Evolutionary conservation across 176 grass and related monocot genomes (phyloP), one percentile per base, ranked within the genome.

Genomic region (Oryza glaberrima): DNA sequence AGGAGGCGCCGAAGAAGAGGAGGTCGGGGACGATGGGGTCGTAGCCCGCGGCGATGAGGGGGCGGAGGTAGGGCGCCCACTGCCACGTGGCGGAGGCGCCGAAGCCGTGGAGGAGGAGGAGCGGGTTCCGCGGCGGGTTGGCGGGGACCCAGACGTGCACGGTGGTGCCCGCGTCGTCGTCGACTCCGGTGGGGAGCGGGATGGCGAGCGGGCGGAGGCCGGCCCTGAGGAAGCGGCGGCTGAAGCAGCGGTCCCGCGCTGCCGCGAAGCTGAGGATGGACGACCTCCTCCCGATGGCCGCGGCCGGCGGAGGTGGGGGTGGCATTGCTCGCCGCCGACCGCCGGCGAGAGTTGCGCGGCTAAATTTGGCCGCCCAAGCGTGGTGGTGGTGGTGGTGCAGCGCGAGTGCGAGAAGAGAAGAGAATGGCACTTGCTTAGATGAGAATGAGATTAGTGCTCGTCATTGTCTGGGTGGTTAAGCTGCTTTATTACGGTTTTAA

Each of bases 1-100:
- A 26, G 41, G 96, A 99, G 12, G 52, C 86, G 17, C 93, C 96
- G 67, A 99, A 99, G 86, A 99, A 99, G 90, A 99, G 68, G 81
- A 99, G 90, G 89, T 99, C 96, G 45, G 93, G 96, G 56, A 99
- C 93, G 67, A 94, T 92, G 77, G 94, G 88, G 90, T 96, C 96
- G 82, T 96, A 96, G 0, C 93, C 96, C 2, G 93, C 82, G 69
- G 85, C 80, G 88, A 92, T 86, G 48, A 99, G 90, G 15, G 91
- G 60, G 46, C 81, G 89, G 67, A 99, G 88, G 85, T 99, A 96
- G 6, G 83, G 65, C 23, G 78, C 84, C 96, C 96, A 96, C 88
- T 96, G 96, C 96, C 96, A 96, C 3, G 92, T 99, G 65, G 96
- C 86, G 28, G 91, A 90, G 9, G 96, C 96, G 69, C 96, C 96